Percentiles rank a stretch among this genome's conserved stretches.
Evolutionary conservation across 345 rosid species (phyloP).

Genomic region (Adansonia digitata): DNA sequence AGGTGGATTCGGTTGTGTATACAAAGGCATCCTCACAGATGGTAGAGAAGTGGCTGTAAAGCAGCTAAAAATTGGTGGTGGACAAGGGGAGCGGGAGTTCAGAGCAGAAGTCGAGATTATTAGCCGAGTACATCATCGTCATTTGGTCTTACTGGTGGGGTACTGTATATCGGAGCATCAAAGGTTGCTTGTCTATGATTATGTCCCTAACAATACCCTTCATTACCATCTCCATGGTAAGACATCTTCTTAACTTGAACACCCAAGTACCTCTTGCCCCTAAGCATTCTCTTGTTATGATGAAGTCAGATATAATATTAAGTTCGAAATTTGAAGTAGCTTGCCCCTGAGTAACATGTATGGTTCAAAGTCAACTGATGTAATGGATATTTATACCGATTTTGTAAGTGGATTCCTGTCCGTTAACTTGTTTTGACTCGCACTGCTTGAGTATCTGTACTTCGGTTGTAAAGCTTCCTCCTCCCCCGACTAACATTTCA

Average conservation of each 20-base stretch:
- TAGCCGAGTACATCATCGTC: constrained; percentile 91
- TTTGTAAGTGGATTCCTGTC: background rate
- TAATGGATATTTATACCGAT: background rate
- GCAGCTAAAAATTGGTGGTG: constrained; percentile 91
- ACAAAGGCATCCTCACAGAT: constrained; percentile 77
- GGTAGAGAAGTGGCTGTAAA: constrained; percentile 92
- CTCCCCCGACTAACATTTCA: background rate
- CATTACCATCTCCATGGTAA: constrained; percentile 89
- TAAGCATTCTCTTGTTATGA: background rate
- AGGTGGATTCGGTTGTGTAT: constrained; percentile 98
- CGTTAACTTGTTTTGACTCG: background rate
- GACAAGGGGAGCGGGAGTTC: constrained; percentile 96
- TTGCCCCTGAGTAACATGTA: background rate
- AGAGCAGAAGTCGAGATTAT: constrained; percentile 97
- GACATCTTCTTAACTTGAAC: constrained; percentile 15
- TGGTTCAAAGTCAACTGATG: background rate
- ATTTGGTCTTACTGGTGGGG: constrained; percentile 95
- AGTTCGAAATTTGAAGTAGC: background rate
- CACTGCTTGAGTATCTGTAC: background rate
- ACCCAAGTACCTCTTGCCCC: background rate
- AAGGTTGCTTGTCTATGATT: constrained; percentile 90
- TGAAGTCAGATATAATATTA: background rate
- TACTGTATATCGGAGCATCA: constrained; percentile 82
- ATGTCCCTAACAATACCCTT: constrained; percentile 79
- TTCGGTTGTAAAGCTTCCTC: background rate